phyloP scores from a whole-genome alignment of 164 flowering plant species.

The Piper longum region DNA sequence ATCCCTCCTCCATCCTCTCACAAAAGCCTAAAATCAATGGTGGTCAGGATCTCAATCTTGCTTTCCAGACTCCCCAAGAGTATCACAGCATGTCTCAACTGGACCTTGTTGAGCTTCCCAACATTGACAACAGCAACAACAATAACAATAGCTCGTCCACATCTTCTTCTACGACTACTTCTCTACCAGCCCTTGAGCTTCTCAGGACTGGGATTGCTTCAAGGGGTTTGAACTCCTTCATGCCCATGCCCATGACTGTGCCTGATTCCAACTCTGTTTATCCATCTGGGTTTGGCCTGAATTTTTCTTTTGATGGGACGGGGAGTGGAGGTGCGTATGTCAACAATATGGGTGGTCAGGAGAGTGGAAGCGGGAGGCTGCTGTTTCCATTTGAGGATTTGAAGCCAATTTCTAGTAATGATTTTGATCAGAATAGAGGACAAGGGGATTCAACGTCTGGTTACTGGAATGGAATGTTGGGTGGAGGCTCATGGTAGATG shows the following conservation, averaged over 20 bases:
- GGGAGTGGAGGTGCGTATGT: constrained; percentile 40
- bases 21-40: constrained; percentile 48
- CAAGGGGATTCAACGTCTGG: constrained; percentile 47
- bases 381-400: constrained; percentile 68
- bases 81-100: constrained; percentile 17
- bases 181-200: constrained; percentile 40
- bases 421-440: constrained; percentile 27
- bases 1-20: constrained; percentile 15
- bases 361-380: constrained; percentile 31
- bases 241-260: constrained; percentile 39
- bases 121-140: constrained; percentile 11
- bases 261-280: constrained; percentile 28
- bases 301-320: constrained; percentile 51
- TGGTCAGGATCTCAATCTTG: constrained; percentile 64
- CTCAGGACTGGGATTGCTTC: constrained; percentile 29
- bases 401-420: constrained; percentile 34
- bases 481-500: constrained; percentile 69
- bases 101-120: constrained; percentile 18
- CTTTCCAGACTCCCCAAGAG: constrained; percentile 32
- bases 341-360: constrained; percentile 28
- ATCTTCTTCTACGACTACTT: constrained; percentile 15
- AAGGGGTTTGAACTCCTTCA: constrained; percentile 46
- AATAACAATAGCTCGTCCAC: constrained; percentile 2
- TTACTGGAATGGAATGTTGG: constrained; percentile 82
- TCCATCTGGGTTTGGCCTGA: constrained; percentile 37